phyloP scores from a whole-genome alignment of 306 rosid species.

The Cucumis sativus region Cucumber_9930_V3 NC_026661.2:4760001-4760500 shows the following conservation, averaged over 20 bases:
- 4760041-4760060: conserved; percentile 83
- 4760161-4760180: conserved; percentile 84
- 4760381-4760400: not conserved
- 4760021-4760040: conserved; percentile 92
- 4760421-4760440: not conserved
- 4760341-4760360: not conserved
- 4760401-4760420: not conserved
- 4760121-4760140: conserved; percentile 81
- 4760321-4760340: conserved; percentile 40
- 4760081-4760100: not conserved
- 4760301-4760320: conserved; percentile 71
- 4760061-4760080: not conserved
- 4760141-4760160: conserved; percentile 89
- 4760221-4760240: conserved; percentile 81
- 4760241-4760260: conserved; percentile 57
- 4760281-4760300: conserved; percentile 69
- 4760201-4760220: conserved; percentile 91
- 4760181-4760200: conserved; percentile 90
- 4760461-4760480: not conserved
- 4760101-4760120: not conserved
- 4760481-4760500: not conserved
- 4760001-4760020: conserved; percentile 75
- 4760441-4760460: not conserved
- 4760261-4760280: conserved; percentile 52
- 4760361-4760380: not conserved